Evolutionary conservation across 768 basidiomycete genomes (phyloP), one percentile per base, ranked within the genome.

Genomic region (Leccinum aurantiacum): DNA sequence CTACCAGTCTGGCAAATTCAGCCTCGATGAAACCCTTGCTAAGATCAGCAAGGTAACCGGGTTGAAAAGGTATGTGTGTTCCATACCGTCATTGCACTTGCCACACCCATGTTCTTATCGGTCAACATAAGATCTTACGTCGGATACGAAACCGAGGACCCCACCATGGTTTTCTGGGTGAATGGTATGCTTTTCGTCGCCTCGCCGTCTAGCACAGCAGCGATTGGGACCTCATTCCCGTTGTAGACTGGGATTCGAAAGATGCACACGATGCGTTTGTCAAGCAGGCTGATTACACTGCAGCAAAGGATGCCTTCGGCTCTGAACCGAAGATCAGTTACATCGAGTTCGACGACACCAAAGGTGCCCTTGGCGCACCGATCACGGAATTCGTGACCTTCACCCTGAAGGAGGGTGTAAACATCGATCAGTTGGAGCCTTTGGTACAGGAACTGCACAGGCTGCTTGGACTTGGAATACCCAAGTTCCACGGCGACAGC

Each of bases 341-440:
- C 55, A 67, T 65, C 33, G 31, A 66, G 50, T 75, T 74, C 29
- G 64, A 70, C 10, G 58, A 70, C 22, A 50, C 63, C 31, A 52
- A 58, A 4, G 61, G 57, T 10, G 54, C 66, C 10, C 60, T 74
- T 25, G 44, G 58, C 1, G 74, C 73, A 31, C 67, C 73, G 9
- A 64, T 64, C 63, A 74, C 73, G 9, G 73, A 75, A 65, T 72
- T 74, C 51, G 74, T 74, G 37, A 74, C 74, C 17, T 71, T 74
- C 55, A 63, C 69, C n/a, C 51, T 74, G 37, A 71, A 74, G 54
- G 53, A 67, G 38, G 71, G 59, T 53, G 60, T 65, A 0, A 47
- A 41, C 15, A 60, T 74, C 25, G 47, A 19, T 27, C 29, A 71
- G 37, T 53, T 74, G 14, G 50, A 63, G 25, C 63, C 63, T 7